Percentiles rank a stretch among this genome's conserved stretches.
These are phyloP conservation scores for Populus deltoides DNA, from an alignment of 345 rosid genomes.

Conservation along the genomic window DNA sequence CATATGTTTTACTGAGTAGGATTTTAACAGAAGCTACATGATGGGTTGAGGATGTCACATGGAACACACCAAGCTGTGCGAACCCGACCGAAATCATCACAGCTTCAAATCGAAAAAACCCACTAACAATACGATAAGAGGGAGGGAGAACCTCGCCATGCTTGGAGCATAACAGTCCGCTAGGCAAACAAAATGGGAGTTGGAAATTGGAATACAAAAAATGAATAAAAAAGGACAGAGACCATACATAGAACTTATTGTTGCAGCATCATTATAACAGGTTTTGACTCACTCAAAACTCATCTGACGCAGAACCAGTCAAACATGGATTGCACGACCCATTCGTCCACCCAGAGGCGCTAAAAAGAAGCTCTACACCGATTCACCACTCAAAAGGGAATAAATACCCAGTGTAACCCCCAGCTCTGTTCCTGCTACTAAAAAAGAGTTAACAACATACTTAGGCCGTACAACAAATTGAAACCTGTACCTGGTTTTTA, in stretches of 20 bases:
- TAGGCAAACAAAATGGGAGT: too few species aligned
- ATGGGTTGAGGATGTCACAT: too few species aligned
- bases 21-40: too few species aligned
- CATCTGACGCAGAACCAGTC: background rate
- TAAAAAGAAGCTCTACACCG: too few species aligned
- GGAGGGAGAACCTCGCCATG: too few species aligned
- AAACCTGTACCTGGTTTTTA: slow-evolving; percentile 9
- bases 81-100: too few species aligned
- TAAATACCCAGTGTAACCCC: slow-evolving; percentile 1
- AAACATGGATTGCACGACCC: background rate
- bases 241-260: background rate
- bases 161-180: too few species aligned
- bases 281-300: background rate
- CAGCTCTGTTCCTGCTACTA: slow-evolving; percentile 16
- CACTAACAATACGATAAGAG: too few species aligned
- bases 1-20: too few species aligned
- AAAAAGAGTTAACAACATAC: background rate
- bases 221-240: background rate
- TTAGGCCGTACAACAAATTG: slow-evolving; percentile 10
- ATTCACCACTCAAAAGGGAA: background rate
- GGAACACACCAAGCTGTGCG: too few species aligned
- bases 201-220: too few species aligned
- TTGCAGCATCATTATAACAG: background rate
- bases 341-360: background rate
- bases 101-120: too few species aligned